Conservation (phyloP, 352 stramenopile species). For the Lagenidium giganteum region DNA sequence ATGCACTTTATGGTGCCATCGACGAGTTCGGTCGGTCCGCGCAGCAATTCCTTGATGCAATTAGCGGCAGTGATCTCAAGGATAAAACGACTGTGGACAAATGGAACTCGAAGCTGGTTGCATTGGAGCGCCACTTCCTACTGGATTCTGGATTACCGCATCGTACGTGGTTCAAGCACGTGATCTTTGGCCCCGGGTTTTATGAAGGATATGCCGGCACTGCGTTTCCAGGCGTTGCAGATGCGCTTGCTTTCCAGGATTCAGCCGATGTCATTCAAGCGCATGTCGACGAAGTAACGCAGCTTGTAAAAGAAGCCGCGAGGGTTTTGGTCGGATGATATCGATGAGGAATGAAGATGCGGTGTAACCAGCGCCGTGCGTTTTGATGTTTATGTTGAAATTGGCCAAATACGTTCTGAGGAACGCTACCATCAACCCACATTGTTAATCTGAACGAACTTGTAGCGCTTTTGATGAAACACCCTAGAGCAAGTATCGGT, state of each 20-base stretch:
- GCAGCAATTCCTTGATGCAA: too few relatives aligned
- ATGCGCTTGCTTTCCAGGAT: slow-evolving; percentile 36
- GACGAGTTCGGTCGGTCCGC: too few relatives aligned
- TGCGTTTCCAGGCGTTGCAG: slow-evolving; percentile 39
- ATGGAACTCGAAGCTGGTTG: slow-evolving; percentile 45
- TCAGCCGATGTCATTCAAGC: slow-evolving; percentile 23
- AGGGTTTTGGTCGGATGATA: too few relatives aligned
- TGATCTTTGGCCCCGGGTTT: slow-evolving; percentile 52
- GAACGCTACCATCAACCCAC: too few relatives aligned
- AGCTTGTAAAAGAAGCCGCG: slow-evolving; percentile 26
- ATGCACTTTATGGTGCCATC: too few relatives aligned
- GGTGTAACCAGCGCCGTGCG: too few relatives aligned
- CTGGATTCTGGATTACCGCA: slow-evolving; percentile 33
- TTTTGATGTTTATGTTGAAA: too few relatives aligned
- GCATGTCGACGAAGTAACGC: slow-evolving; percentile 34
- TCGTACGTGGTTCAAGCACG: slow-evolving; percentile 52
- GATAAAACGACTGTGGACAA: slow-evolving; percentile 3
- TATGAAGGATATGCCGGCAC: slow-evolving; percentile 47
- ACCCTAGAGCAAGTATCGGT: too few relatives aligned
- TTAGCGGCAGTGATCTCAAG: slow-evolving; percentile 17
- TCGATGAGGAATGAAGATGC: too few relatives aligned
- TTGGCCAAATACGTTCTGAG: too few relatives aligned
- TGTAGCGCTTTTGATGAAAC: too few relatives aligned
- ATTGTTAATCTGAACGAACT: too few relatives aligned
- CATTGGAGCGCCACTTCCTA: slow-evolving; percentile 38